Evolutionary conservation across 176 grass and related monocot genomes (phyloP), one percentile per base, ranked within the genome.

Genomic region (Rhipidocladum racemiflorum): DNA sequence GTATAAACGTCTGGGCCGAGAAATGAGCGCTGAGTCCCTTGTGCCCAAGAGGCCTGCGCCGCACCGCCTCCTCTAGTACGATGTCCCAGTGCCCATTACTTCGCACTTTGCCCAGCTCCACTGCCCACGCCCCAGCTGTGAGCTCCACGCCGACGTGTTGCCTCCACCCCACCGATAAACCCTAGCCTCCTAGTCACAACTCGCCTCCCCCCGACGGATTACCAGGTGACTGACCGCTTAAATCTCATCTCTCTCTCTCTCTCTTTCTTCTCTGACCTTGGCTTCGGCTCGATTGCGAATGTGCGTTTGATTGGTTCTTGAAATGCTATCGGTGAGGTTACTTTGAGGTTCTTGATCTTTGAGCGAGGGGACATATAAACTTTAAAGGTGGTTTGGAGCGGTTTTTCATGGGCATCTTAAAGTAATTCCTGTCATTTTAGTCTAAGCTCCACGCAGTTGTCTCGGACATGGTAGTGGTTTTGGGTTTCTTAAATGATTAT

Each of bases 211-310:
- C 28, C 53, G 42, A 36, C 73, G 21, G 73, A 51, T 1, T 35
- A 21, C 64, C 64, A 84, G 83, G 83, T 85, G 28, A 77, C 12
- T 85, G 28, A 77, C 12, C 9, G 0, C 61, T 45, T 18, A 8
- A 44, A 55, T 21, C 53, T 30, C 53, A 2, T 4, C 30, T 62
- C 68, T 46, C 24, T 10, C 30, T 62, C 68, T 46, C 24, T 10
- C n/a, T 8, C 25, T 34, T 45, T 7, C 5, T 28, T 48, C 42
- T 17, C 4, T 36, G 1, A 50, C 18, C 28, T 34, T 79, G 10
- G 60, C 76, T 2, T 30, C n/a, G 28, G 42, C 30, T 25, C 42
- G 40, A 85, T 70, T 70, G 29, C 17, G 36, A 69, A 36, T 73
- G 61, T 39, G 35, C 35, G 24, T 15, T 53, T 9, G 38, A 17